These are phyloP conservation scores for Macadamia tetraphylla DNA, from an alignment of 164 flowering plant genomes.

Conservation along the genomic window DNA sequence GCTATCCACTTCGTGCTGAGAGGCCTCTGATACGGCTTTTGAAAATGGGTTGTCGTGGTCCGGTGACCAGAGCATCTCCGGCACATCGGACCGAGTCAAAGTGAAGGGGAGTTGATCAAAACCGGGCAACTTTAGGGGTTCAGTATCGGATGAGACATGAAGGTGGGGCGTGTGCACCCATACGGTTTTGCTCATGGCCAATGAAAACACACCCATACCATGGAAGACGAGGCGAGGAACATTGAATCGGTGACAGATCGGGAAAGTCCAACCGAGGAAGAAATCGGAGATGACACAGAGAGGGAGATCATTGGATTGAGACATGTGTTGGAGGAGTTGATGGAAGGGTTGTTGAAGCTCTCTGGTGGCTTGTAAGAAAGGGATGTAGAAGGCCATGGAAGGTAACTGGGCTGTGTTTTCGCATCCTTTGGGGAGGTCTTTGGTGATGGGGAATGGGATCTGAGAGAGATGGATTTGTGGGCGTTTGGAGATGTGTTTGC, in stretches of 20 bases:
- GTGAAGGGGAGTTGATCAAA: conserved; percentile 10
- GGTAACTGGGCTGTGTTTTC: conserved; percentile 33
- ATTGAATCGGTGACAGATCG: conserved; percentile 12
- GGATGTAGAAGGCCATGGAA: conserved; percentile 17
- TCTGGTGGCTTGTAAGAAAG: conserved; percentile 18
- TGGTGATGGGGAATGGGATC: conserved; percentile 25
- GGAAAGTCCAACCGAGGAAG: conserved; percentile 34
- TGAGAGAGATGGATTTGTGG: conserved; percentile 11
- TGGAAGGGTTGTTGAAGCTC: conserved; percentile 23
- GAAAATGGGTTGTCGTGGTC: conserved; percentile 7
- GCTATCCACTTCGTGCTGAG: conserved; percentile 11
- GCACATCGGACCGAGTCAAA: conserved; percentile 7
- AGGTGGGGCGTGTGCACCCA: neutral
- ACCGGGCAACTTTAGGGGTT: conserved; percentile 4
- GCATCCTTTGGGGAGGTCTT: conserved; percentile 23
- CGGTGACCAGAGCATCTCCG: neutral
- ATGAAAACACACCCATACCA: conserved; percentile 36
- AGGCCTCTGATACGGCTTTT: conserved; percentile 1
- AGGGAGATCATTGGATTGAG: conserved; percentile 16
- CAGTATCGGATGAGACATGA: neutral
- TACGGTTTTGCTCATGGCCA: conserved; percentile 6
- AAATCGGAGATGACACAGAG: conserved; percentile 36
- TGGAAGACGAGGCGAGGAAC: conserved; percentile 35
- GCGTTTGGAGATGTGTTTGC: neutral
- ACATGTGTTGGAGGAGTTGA: conserved; percentile 11